Base-by-base conservation (phyloP, 75 land plant genomes). In the Selaginella moellendorffii region DNA sequence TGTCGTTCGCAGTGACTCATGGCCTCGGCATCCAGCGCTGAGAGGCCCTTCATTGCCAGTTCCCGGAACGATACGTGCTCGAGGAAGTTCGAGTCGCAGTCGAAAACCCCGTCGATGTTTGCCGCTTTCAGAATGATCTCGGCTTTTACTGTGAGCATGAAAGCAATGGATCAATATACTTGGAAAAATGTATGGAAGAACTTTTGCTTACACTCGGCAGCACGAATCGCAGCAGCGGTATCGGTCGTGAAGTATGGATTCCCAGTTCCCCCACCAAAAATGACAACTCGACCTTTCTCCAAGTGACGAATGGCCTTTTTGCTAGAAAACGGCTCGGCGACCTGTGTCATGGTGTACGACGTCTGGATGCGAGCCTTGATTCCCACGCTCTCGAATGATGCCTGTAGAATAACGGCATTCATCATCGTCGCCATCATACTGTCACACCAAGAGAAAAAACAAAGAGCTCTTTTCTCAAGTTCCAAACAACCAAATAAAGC, bases 371-470 rank as follows among this genome's bases (percentile, higher is more conserved):
- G 87, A 28, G 91, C 65, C 36, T 79, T 79, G 27, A 87, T 72
- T 28, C 87, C 85, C 62, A 79, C 24, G 54, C 81, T 84, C 71
- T 87, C 87, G 14, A 87, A 27, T 8, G 84, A 78, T 29, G 82
- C 86, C 36, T 87, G 91, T 17, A 87, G 80, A 69, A 87, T 54
- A 30, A 84, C 63, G 2, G 91, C 77, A 26, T 87, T 87, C 91
- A 87, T 84, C 27, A 81, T 74, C 5, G 84, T 79, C 64, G 87
- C 91, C 91, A 87, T 87, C 88, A 87, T 87, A 24, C 91, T 87
- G 86, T 29, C 29, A 1, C 46, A 24, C 36, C 24, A 64, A 36
- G 5, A 14, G 14, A 36, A 69, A 83, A 74, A 65, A 86, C 81
- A 67, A 86, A 78, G 24, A 86, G 83, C 27, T 78, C 83, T 86